Percentiles rank a stretch among this genome's conserved stretches.
phyloP scores from a whole-genome alignment of 1,284 basidiomycete species.

The Ceratobasidium sp. region DNA sequence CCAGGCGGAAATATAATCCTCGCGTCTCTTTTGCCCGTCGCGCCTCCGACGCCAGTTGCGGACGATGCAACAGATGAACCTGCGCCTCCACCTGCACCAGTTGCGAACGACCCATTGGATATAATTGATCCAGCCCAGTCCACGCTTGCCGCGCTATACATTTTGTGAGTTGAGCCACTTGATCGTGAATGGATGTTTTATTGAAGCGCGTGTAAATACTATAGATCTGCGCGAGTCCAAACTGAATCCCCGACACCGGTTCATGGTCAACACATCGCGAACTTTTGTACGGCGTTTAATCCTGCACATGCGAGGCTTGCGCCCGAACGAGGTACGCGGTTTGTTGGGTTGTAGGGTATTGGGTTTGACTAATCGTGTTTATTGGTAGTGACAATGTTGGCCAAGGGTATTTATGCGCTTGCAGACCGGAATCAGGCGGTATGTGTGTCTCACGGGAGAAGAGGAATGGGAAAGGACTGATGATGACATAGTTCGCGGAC shows the following conservation, averaged over 20 bases:
- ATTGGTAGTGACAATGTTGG: slow-evolving; percentile 62
- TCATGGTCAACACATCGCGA: slow-evolving; percentile 62
- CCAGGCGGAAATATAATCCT: slow-evolving; percentile 32
- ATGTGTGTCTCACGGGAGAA: slow-evolving; percentile 54
- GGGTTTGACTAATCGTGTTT: slow-evolving; percentile 14
- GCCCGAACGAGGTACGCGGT: slow-evolving; percentile 73
- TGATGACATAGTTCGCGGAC: slow-evolving; percentile 59
- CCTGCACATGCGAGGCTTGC: slow-evolving; percentile 72
- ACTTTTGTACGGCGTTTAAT: slow-evolving; percentile 71
- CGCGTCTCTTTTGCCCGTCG: slow-evolving; percentile 37
- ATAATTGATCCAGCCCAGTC: slow-evolving; percentile 68
- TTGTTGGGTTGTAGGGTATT: background rate
- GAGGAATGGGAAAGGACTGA: slow-evolving; percentile 48
- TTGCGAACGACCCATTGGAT: slow-evolving; percentile 66
- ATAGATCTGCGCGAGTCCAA: slow-evolving; percentile 63
- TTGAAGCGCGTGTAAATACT: slow-evolving; percentile 51
- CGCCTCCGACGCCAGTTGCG: slow-evolving; percentile 40
- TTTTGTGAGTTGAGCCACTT: slow-evolving; percentile 67
- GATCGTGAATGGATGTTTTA: background rate
- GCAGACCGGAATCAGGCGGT: slow-evolving; percentile 62
- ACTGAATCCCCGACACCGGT: slow-evolving; percentile 56
- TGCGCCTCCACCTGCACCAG: slow-evolving; percentile 21
- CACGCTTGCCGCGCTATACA: slow-evolving; percentile 75
- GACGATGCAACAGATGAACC: slow-evolving; percentile 16
- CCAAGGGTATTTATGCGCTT: slow-evolving; percentile 62